phyloP scores from a whole-genome alignment of 208 protist species.

The Crithidia sp. region DNA sequence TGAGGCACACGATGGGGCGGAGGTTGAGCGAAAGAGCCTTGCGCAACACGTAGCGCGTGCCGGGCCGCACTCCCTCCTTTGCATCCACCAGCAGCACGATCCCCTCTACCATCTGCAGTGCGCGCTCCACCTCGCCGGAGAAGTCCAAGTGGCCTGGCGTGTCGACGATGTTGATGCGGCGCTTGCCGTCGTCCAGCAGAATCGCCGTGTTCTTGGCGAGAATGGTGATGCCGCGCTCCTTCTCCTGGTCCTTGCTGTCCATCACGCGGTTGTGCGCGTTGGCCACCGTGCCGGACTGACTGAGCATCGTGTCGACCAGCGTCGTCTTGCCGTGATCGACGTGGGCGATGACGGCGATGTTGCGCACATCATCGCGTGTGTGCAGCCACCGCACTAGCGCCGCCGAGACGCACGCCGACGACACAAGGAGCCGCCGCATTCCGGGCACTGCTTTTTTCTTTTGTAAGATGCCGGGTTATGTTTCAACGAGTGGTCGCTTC shows the following conservation, averaged over 20 bases:
- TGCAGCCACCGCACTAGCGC: slow-evolving; percentile 50
- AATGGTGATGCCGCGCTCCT: slow-evolving; percentile 98
- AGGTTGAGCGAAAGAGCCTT: slow-evolving; percentile 95
- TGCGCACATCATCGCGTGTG: slow-evolving; percentile 87
- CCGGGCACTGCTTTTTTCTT: background rate
- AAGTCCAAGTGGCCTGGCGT: slow-evolving; percentile 98
- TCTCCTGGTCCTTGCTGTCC: slow-evolving; percentile 97
- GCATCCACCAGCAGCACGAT: slow-evolving; percentile 96
- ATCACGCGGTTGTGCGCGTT: slow-evolving; percentile 95
- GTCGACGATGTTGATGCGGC: slow-evolving; percentile 97
- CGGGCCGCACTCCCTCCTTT: slow-evolving; percentile 96
- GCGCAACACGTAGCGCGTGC: slow-evolving; percentile 98
- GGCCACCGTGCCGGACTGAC: slow-evolving; percentile 85
- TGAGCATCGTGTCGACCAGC: slow-evolving; percentile 96
- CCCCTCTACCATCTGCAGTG: slow-evolving; percentile 97
- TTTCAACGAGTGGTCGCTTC: background rate
- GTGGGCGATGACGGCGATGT: slow-evolving; percentile 97
- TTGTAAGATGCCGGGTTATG: background rate
- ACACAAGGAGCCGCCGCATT: slow-evolving; percentile 34
- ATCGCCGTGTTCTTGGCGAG: slow-evolving; percentile 96
- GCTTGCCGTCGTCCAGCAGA: slow-evolving; percentile 65
- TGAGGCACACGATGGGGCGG: slow-evolving; percentile 97
- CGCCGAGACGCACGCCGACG: slow-evolving; percentile 6
- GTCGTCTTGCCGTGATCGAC: slow-evolving; percentile 98
- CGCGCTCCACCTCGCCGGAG: slow-evolving; percentile 97